A percentile compares a stretch with the other conserved stretches of the same genome.
Conservation (phyloP, 73 alveolate species). For the Tetrahymena malaccensis region DNA sequence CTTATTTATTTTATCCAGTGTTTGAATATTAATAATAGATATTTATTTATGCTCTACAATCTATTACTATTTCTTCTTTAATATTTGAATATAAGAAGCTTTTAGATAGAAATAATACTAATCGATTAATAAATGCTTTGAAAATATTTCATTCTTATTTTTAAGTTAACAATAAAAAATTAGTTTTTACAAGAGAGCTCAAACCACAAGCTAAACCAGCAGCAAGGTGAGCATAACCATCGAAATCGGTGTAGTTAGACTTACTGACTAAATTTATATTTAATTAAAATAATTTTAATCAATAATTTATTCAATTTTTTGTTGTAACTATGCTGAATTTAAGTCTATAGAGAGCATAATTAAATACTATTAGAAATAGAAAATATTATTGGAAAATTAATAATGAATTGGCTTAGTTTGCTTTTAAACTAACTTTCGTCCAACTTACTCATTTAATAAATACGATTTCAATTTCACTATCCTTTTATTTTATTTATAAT, state of each 20-base stretch:
- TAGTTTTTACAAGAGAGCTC: constrained; percentile 55
- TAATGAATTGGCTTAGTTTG: too few species aligned
- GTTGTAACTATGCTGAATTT: not conserved
- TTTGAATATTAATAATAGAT: too few species aligned
- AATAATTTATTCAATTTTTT: not conserved
- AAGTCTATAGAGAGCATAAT: not conserved
- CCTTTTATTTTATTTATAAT: not conserved
- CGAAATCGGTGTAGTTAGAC: not conserved
- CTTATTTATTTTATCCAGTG: too few species aligned
- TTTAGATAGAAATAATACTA: not conserved
- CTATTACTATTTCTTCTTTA: too few species aligned
- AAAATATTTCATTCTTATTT: not conserved
- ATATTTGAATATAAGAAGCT: not conserved
- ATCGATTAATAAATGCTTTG: not conserved
- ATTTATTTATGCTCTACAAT: too few species aligned
- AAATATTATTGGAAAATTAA: too few species aligned
- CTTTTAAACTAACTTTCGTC: not conserved
- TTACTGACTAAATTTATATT: not conserved
- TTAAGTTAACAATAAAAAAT: not conserved
- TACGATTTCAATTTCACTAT: not conserved
- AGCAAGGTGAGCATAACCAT: constrained; percentile 60
- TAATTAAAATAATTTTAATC: not conserved
- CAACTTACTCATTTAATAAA: not conserved
- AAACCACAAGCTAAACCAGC: constrained; percentile 83
- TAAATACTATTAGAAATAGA: not conserved